Conservation (phyloP, 2,329 filamentous ascomycete genomes). For the Coniochaeta sp. region DNA sequence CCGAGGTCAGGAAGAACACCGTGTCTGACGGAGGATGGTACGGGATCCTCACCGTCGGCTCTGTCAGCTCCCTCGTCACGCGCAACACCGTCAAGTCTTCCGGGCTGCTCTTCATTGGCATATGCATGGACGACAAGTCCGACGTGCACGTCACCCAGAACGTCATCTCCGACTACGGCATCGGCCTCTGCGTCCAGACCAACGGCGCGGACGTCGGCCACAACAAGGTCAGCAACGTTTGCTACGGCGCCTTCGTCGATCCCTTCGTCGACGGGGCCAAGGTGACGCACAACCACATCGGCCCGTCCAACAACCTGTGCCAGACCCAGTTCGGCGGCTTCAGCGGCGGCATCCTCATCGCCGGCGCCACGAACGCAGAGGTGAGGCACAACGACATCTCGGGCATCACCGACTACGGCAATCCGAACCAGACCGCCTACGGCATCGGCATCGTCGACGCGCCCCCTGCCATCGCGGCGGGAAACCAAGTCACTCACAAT, state of each 20-base stretch:
- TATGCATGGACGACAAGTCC: conserved; percentile 27
- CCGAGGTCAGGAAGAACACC: conserved; percentile 17
- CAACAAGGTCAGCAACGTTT: conserved; percentile 23
- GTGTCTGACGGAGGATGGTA: conserved; percentile 20
- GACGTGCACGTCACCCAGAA: conserved; percentile 20
- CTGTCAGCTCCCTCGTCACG: conserved; percentile 17
- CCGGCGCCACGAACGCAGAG: conserved; percentile 18
- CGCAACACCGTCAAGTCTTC: conserved; percentile 20
- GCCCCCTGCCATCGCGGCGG: conserved; percentile 10
- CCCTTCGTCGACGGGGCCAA: conserved; percentile 20
- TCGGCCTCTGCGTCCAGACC: conserved; percentile 28
- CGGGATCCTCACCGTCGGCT: conserved; percentile 27
- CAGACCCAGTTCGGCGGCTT: conserved; percentile 7
- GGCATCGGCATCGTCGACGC: conserved; percentile 20
- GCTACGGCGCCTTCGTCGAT: conserved; percentile 24
- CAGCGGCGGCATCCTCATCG: conserved; percentile 18
- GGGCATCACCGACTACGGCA: conserved; percentile 12
- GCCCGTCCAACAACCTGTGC: background rate
- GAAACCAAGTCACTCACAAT: conserved; percentile 21
- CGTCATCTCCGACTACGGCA: conserved; percentile 18
- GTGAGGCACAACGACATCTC: conserved; percentile 20
- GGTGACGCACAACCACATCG: conserved; percentile 21
- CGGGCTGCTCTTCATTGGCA: conserved; percentile 16
- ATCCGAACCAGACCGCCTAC: background rate
- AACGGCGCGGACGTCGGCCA: conserved; percentile 19